Conservation (phyloP, 208 protist species). For the Leishmania major region DNA sequence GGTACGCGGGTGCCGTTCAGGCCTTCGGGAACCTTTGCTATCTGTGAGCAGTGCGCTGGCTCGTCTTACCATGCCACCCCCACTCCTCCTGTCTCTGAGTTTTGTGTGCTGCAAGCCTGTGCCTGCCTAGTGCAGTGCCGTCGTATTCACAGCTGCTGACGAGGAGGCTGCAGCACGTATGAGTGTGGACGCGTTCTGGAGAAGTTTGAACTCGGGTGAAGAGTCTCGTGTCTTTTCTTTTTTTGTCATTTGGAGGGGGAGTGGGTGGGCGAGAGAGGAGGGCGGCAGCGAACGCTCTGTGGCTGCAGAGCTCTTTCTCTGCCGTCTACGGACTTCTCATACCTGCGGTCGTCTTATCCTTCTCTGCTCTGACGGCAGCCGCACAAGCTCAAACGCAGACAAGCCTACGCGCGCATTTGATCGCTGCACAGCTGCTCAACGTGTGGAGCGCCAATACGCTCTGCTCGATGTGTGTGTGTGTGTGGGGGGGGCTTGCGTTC, state of each 20-base stretch:
- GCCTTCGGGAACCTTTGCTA: constrained; percentile 61
- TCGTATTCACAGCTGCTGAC: neutral
- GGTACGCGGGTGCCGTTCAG: constrained; percentile 48
- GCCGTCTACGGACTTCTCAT: neutral
- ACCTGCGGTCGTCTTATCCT: neutral
- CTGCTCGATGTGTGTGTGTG: neutral
- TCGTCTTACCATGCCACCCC: neutral
- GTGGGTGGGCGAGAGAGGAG: too few relatives aligned
- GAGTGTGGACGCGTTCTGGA: neutral
- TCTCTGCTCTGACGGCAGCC: neutral
- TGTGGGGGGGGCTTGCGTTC: neutral
- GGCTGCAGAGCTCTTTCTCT: neutral
- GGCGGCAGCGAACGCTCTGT: neutral
- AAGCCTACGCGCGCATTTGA: neutral
- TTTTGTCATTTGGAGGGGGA: too few relatives aligned
- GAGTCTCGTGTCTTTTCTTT: neutral
- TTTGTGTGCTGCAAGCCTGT: neutral
- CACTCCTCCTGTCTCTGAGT: constrained; percentile 13
- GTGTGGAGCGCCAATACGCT: neutral
- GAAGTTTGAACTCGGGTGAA: too few relatives aligned
- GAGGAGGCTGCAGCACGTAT: neutral
- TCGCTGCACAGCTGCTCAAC: neutral
- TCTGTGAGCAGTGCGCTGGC: constrained; percentile 27
- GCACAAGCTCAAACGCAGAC: neutral
- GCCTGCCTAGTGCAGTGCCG: neutral